Percentiles rank a stretch among this genome's conserved stretches.
phyloP scores from a whole-genome alignment of 1,139 yeast genomes.

The Pichia sp. region DNA sequence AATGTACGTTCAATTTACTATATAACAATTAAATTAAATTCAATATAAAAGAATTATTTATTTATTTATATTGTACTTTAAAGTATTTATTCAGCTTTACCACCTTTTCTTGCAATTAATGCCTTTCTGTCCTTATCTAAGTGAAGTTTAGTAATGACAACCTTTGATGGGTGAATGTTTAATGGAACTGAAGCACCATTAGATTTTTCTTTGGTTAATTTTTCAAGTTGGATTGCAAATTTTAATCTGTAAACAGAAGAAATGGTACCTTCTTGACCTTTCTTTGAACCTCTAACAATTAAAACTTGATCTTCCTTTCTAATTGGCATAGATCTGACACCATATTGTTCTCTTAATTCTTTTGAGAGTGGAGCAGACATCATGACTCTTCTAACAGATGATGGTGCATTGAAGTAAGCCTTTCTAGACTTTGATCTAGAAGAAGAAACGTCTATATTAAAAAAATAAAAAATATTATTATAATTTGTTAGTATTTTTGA shows the following conservation, averaged over 20 bases:
- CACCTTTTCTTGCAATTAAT: constrained; percentile 91
- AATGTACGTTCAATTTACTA: background rate
- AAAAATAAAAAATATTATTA: background rate
- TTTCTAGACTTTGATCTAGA: constrained; percentile 99
- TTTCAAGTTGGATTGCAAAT: constrained; percentile 94
- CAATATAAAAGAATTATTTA: constrained; percentile 1
- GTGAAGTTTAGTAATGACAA: constrained; percentile 97
- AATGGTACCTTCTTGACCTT: constrained; percentile 99
- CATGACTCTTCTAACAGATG: constrained; percentile 90
- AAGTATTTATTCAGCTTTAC: constrained; percentile 55
- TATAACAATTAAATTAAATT: constrained; percentile 9
- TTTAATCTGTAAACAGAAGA: constrained; percentile 98
- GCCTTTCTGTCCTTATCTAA: constrained; percentile 99
- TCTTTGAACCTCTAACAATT: constrained; percentile 98
- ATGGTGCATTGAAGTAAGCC: constrained; percentile 99
- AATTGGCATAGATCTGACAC: constrained; percentile 93
- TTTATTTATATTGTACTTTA: constrained; percentile 1
- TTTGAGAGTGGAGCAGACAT: constrained; percentile 99
- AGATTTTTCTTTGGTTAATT: constrained; percentile 96
- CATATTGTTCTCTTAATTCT: constrained; percentile 98
- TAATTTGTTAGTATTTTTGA: constrained; percentile 6
- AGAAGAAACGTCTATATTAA: constrained; percentile 81
- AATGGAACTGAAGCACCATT: constrained; percentile 98
- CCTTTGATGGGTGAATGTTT: constrained; percentile 98
- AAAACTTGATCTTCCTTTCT: constrained; percentile 96